phyloP scores from a whole-genome alignment of 495 filamentous ascomycete genomes.

The Xylaria scruposa region DNA sequence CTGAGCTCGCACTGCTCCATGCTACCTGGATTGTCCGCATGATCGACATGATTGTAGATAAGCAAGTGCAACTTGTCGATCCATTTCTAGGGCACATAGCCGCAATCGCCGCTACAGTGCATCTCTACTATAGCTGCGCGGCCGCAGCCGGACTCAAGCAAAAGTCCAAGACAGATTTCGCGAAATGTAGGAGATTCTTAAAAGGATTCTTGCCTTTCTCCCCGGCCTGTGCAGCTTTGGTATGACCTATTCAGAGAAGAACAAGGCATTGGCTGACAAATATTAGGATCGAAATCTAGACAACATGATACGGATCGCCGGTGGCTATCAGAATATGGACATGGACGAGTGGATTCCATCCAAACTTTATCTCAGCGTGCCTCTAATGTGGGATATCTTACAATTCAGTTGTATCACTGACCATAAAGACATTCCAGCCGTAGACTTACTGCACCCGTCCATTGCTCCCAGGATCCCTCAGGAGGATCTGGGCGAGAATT shows the following conservation, averaged over 20 bases:
- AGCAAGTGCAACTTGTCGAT: constrained; percentile 52
- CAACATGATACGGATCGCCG: constrained; percentile 52
- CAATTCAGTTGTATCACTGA: constrained; percentile 46
- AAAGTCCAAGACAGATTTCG: constrained; percentile 54
- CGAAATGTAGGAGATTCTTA: constrained; percentile 53
- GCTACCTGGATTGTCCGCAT: constrained; percentile 58
- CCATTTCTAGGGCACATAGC: constrained; percentile 55
- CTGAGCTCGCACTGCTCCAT: constrained; percentile 53
- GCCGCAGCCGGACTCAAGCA: constrained; percentile 51
- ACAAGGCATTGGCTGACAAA: not conserved
- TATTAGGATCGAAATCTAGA: constrained; percentile 49
- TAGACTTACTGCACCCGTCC: constrained; percentile 34
- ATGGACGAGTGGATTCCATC: constrained; percentile 53
- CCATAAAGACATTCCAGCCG: constrained; percentile 36
- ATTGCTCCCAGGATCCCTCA: constrained; percentile 35
- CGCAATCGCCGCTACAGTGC: constrained; percentile 54
- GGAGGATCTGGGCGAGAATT: constrained; percentile 39
- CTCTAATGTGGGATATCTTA: constrained; percentile 58
- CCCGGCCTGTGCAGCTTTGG: constrained; percentile 47
- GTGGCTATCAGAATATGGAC: constrained; percentile 51
- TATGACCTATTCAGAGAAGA: constrained; percentile 28
- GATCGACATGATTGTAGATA: constrained; percentile 57
- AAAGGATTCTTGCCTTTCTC: constrained; percentile 51
- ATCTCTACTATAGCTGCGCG: constrained; percentile 56
- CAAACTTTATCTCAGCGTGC: constrained; percentile 56